Conservation (phyloP, 768 basidiomycete genomes). For the Paxillus ammoniavirescens region DNA sequence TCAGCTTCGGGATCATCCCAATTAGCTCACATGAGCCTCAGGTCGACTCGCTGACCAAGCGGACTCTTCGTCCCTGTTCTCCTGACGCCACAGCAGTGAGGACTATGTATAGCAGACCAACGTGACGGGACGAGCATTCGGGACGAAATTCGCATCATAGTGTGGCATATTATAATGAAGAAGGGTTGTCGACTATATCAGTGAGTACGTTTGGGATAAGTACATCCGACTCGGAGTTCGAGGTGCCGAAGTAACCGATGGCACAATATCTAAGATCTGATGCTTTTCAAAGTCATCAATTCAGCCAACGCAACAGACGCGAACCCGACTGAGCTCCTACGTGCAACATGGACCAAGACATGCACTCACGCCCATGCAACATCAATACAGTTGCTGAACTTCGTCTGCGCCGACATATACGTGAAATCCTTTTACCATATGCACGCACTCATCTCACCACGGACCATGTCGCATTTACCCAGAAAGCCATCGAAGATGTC, state of each 20-base stretch:
- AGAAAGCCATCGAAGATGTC: slow-evolving; percentile 47
- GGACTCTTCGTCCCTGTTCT: not conserved
- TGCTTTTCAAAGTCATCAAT: too few species aligned
- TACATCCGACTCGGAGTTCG: too few species aligned
- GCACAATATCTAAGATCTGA: too few species aligned
- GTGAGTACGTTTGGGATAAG: too few species aligned
- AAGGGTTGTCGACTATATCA: too few species aligned
- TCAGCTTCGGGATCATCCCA: not conserved
- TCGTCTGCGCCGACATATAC: slow-evolving; percentile 45
- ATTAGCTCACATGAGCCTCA: not conserved
- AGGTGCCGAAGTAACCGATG: too few species aligned
- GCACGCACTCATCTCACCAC: slow-evolving; percentile 50
- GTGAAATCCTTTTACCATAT: slow-evolving; percentile 53
- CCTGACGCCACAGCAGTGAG: not conserved
- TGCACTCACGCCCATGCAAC: slow-evolving; percentile 9
- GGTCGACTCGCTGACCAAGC: not conserved
- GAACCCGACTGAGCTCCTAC: too few species aligned
- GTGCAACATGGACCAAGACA: slow-evolving; percentile 11
- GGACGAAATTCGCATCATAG: too few species aligned
- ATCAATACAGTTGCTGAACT: slow-evolving; percentile 19
- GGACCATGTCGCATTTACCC: slow-evolving; percentile 55
- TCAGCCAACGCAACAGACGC: too few species aligned
- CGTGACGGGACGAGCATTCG: too few species aligned
- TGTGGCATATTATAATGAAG: too few species aligned
- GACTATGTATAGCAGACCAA: too few species aligned